These are phyloP conservation scores for Fusarium sp. DNA, from an alignment of 2,329 filamentous ascomycete genomes.

Conservation along the genomic window DNA sequence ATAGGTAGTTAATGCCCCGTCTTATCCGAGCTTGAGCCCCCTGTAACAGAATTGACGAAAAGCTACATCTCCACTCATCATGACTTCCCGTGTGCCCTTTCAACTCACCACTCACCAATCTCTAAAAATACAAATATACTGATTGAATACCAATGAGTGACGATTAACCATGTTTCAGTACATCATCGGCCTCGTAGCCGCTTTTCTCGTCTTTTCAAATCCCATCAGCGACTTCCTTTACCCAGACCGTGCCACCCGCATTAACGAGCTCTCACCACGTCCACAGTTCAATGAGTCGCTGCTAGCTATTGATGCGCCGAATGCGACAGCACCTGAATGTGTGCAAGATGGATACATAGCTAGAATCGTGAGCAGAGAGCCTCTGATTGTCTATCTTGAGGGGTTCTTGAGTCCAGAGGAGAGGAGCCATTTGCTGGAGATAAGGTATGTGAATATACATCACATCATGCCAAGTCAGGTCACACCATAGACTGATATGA, in stretches of 20 bases:
- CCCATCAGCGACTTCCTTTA: slow-evolving; percentile 58
- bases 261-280: slow-evolving; percentile 52
- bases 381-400: slow-evolving; percentile 68
- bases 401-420: slow-evolving; percentile 63
- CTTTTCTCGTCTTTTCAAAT: slow-evolving; percentile 60
- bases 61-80: slow-evolving; percentile 32
- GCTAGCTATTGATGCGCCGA: slow-evolving; percentile 61
- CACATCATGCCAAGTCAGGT: not conserved
- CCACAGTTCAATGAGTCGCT: slow-evolving; percentile 65
- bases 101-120: not conserved
- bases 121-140: not conserved
- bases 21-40: slow-evolving; percentile 30
- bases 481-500: not conserved
- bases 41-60: slow-evolving; percentile 2
- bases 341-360: slow-evolving; percentile 59
- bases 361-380: slow-evolving; percentile 63
- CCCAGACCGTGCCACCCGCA: slow-evolving; percentile 33
- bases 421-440: slow-evolving; percentile 62
- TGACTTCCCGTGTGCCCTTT: slow-evolving; percentile 1
- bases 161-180: slow-evolving; percentile 60
- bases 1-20: slow-evolving; percentile 7
- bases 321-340: slow-evolving; percentile 56
- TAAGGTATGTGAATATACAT: slow-evolving; percentile 57
- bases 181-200: slow-evolving; percentile 57
- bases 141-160: not conserved